phyloP scores from a whole-genome alignment of 2,329 filamentous ascomycete genomes.

The Stemphylium vesicarium region DNA sequence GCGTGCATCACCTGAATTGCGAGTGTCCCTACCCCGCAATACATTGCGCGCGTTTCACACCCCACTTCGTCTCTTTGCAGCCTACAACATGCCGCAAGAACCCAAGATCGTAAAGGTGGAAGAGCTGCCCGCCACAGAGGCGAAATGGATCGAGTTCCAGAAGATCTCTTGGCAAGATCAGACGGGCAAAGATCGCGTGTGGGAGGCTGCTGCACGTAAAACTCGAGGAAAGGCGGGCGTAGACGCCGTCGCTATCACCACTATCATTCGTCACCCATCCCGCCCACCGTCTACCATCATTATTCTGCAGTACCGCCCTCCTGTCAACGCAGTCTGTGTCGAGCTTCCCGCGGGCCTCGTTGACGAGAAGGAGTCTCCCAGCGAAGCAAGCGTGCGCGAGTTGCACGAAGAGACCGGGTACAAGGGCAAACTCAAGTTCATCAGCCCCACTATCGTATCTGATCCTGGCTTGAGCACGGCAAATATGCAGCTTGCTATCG shows the following conservation, averaged over 20 bases:
- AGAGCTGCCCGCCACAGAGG: constrained; percentile 58
- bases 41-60: constrained; percentile 21
- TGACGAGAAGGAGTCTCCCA: constrained; percentile 62
- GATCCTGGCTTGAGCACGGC: constrained; percentile 67
- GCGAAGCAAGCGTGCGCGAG: constrained; percentile 63
- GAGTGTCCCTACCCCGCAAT: not conserved
- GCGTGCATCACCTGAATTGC: not conserved
- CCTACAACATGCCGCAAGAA: constrained; percentile 43
- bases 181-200: constrained; percentile 54
- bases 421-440: constrained; percentile 58
- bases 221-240: constrained; percentile 63
- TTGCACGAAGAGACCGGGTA: constrained; percentile 69
- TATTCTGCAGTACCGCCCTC: constrained; percentile 66
- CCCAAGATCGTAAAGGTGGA: constrained; percentile 48
- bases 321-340: constrained; percentile 63
- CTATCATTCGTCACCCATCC: constrained; percentile 59
- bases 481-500: constrained; percentile 67
- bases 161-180: constrained; percentile 60
- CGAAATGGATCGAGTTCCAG: constrained; percentile 64
- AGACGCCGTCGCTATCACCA: constrained; percentile 65
- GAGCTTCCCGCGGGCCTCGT: constrained; percentile 67
- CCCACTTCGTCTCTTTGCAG: constrained; percentile 16
- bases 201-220: constrained; percentile 59
- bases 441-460: constrained; percentile 71
- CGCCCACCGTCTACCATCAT: constrained; percentile 59